Percentiles rank a stretch among this genome's conserved stretches.
These are phyloP conservation scores for Yarrowia sp. DNA, from an alignment of 805 yeast genomes.

Conservation along the genomic window DNA sequence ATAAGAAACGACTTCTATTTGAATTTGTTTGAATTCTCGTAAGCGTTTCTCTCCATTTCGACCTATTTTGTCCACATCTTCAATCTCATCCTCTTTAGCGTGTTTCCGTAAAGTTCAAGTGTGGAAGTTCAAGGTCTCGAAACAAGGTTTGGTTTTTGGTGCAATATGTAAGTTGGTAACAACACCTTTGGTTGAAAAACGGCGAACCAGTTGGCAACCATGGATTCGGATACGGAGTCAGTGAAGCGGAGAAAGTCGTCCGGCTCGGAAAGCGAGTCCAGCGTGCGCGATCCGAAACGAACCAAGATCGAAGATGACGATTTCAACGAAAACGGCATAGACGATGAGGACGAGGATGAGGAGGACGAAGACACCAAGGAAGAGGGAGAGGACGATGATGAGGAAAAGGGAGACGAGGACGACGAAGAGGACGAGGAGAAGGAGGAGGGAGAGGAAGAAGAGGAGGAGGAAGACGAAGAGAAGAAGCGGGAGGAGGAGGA, in stretches of 20 bases:
- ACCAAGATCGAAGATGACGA: slow-evolving; percentile 46
- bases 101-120: slow-evolving; percentile 14
- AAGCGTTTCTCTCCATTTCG: no score
- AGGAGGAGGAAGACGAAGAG: slow-evolving; percentile 46
- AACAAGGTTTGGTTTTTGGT: neutral
- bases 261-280: slow-evolving; percentile 35
- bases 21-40: no score
- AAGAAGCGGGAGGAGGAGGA: slow-evolving; percentile 46
- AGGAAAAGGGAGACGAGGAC: slow-evolving; percentile 34
- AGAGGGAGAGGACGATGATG: slow-evolving; percentile 28
- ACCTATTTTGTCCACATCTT: neutral
- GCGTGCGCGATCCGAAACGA: slow-evolving; percentile 34
- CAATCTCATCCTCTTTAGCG: neutral
- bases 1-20: no score
- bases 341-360: slow-evolving; percentile 42
- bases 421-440: slow-evolving; percentile 12
- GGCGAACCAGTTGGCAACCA: slow-evolving; percentile 23
- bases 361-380: slow-evolving; percentile 42
- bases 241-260: slow-evolving; percentile 35
- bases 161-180: slow-evolving; percentile 23
- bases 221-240: slow-evolving; percentile 38
- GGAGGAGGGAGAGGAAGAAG: slow-evolving; percentile 22
- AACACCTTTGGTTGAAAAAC: slow-evolving; percentile 22
- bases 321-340: slow-evolving; percentile 43
- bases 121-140: neutral